Evolutionary conservation across 768 basidiomycete species (phyloP).

Genomic region (Mycena indigotica): DNA sequence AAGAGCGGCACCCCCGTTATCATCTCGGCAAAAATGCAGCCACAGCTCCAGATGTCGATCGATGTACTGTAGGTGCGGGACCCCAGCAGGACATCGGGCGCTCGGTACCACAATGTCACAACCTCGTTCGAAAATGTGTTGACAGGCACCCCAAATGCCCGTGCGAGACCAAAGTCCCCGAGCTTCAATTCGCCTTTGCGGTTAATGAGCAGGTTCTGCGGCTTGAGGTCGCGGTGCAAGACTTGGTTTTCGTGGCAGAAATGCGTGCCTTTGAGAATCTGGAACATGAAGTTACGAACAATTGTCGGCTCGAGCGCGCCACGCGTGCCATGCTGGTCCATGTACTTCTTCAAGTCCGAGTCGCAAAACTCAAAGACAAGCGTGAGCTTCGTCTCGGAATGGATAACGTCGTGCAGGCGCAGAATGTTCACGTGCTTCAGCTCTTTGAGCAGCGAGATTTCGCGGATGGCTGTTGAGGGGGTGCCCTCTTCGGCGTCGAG

Average conservation of each 20-base stretch:
- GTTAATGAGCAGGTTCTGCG: slow-evolving; percentile 97
- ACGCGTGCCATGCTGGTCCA: slow-evolving; percentile 96
- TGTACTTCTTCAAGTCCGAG: slow-evolving; percentile 97
- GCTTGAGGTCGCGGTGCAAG: slow-evolving; percentile 95
- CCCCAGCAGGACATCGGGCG: slow-evolving; percentile 95
- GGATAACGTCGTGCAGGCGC: slow-evolving; percentile 96
- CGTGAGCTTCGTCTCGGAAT: slow-evolving; percentile 96
- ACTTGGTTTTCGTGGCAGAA: slow-evolving; percentile 98
- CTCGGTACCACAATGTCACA: slow-evolving; percentile 98
- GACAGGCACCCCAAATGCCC: slow-evolving; percentile 98
- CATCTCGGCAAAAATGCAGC: slow-evolving; percentile 99
- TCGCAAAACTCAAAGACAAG: slow-evolving; percentile 99
- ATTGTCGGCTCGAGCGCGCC: slow-evolving; percentile 89
- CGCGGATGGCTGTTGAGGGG: slow-evolving; percentile 96
- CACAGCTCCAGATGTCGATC: slow-evolving; percentile 98
- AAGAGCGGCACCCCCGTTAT: slow-evolving; percentile 96
- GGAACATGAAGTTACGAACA: slow-evolving; percentile 97
- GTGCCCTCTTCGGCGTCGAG: slow-evolving; percentile 99
- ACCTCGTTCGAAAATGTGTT: slow-evolving; percentile 99
- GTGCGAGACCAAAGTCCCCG: slow-evolving; percentile 95
- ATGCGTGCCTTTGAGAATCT: slow-evolving; percentile 93
- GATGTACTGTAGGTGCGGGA: slow-evolving; percentile 97
- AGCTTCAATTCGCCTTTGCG: slow-evolving; percentile 95
- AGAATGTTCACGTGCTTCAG: slow-evolving; percentile 99
- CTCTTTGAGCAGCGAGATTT: slow-evolving; percentile 99